phyloP scores from a whole-genome alignment of 202 grass and related monocot species.

The Tripidium arundinaceum region DNA sequence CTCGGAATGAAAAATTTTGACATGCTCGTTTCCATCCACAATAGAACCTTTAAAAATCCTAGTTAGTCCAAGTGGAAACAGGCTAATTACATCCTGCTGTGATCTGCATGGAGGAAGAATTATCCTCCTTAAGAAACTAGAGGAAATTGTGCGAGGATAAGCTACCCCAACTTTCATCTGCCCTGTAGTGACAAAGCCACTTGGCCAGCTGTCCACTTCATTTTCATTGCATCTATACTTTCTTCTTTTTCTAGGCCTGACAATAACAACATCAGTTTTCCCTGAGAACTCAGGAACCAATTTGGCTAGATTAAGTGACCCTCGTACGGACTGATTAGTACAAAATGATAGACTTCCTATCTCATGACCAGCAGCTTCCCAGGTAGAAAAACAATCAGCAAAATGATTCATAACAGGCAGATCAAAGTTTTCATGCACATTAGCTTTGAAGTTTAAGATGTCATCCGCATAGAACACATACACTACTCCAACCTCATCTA shows the following conservation, averaged over 20 bases:
- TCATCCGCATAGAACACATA: conserved; percentile 72
- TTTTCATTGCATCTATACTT: conserved; percentile 34
- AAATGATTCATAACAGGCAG: conserved; percentile 37
- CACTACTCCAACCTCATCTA: conserved; percentile 70
- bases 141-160: conserved; percentile 20
- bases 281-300: conserved; percentile 27
- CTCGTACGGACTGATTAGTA: conserved; percentile 36
- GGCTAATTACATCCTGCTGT: conserved; percentile 52
- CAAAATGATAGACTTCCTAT: conserved; percentile 60
- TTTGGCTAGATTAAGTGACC: conserved; percentile 18
- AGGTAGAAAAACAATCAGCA: conserved; percentile 51
- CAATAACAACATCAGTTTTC: conserved; percentile 19
- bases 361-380: conserved; percentile 71
- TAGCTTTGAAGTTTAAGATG: conserved; percentile 59
- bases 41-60: conserved; percentile 50
- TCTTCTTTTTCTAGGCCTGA: conserved; percentile 52
- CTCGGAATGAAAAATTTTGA: conserved; percentile 59
- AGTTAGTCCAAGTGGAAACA: conserved; percentile 84
- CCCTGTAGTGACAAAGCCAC: conserved; percentile 51
- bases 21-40: conserved; percentile 37
- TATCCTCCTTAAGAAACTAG: conserved; percentile 51
- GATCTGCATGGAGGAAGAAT: conserved; percentile 72
- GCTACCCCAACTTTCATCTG: conserved; percentile 38
- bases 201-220: conserved; percentile 38
- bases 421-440: conserved; percentile 27